Percentiles rank a stretch among this genome's conserved stretches.
phyloP scores from a whole-genome alignment of 768 basidiomycete species.

The Panellus pusillus region DNA sequence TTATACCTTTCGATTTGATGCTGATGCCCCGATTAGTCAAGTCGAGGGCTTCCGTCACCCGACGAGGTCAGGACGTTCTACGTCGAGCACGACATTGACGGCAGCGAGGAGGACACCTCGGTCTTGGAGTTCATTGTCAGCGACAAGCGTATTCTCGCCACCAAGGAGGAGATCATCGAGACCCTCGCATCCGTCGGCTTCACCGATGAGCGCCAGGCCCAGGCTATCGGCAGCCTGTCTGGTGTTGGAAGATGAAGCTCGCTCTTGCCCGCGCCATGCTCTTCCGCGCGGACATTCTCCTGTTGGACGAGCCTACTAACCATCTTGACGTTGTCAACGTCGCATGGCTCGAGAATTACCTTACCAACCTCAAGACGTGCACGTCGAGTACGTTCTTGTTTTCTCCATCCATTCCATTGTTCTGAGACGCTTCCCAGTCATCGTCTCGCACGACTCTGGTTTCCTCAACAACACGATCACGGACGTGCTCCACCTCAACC shows the following conservation, averaged over 20 bases:
- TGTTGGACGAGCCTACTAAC: conserved; percentile 97
- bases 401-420: conserved; percentile 1
- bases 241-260: conserved; percentile 99
- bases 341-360: conserved; percentile 95
- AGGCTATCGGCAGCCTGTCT: conserved; percentile 86
- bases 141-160: conserved; percentile 80
- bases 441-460: conserved; percentile 95
- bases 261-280: conserved; percentile 96
- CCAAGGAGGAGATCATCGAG: conserved; percentile 68
- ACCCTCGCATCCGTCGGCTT: conserved; percentile 92
- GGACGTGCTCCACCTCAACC: conserved; percentile 95
- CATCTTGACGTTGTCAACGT: conserved; percentile 97
- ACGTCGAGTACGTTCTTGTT: conserved; percentile 71
- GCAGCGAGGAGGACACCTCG: conserved; percentile 88
- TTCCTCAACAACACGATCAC: conserved; percentile 99
- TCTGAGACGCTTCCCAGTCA: conserved; percentile 51
- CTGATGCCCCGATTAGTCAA: conserved; percentile 50
- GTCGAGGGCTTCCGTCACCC: conserved; percentile 97
- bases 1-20: conserved; percentile 25
- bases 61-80: conserved; percentile 98
- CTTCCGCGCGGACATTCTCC: conserved; percentile 96
- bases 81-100: conserved; percentile 99
- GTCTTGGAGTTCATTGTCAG: conserved; percentile 84
- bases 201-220: conserved; percentile 79
- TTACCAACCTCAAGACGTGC: conserved; percentile 82